Conservation (phyloP, 2,329 filamentous ascomycete genomes). For the Bipolaris cookei region DNA sequence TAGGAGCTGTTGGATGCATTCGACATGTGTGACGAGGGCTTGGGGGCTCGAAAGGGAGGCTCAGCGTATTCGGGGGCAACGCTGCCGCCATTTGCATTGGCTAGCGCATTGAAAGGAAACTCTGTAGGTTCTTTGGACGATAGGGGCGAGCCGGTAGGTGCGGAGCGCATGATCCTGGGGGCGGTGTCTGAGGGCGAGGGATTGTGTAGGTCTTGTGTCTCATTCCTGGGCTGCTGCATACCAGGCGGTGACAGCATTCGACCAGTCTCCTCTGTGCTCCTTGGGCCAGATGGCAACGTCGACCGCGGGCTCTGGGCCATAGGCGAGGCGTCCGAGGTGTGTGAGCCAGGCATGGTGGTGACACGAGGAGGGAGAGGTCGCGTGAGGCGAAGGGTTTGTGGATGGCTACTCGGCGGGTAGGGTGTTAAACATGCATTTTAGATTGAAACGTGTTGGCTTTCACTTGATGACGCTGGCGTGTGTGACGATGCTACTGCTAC, state of each 20-base stretch:
- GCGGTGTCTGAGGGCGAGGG: constrained; percentile 28
- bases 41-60: constrained; percentile 21
- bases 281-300: constrained; percentile 26
- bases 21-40: constrained; percentile 29
- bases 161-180: constrained; percentile 40
- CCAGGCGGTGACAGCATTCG: constrained; percentile 36
- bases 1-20: constrained; percentile 34
- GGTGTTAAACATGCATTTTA: constrained; percentile 24
- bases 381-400: constrained; percentile 15
- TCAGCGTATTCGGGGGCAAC: constrained; percentile 28
- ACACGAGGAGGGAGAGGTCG: constrained; percentile 1
- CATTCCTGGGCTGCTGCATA: constrained; percentile 26
- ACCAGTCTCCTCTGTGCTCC: constrained; percentile 25
- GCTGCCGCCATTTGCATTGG: constrained; percentile 24
- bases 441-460: constrained; percentile 12
- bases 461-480: constrained; percentile 10
- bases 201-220: constrained; percentile 24
- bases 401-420: constrained; percentile 13
- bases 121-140: constrained; percentile 39
- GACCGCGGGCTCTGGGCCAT: constrained; percentile 33
- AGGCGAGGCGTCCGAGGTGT: constrained; percentile 37
- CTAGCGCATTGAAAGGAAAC: constrained; percentile 45
- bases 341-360: constrained; percentile 36
- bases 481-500: neutral
- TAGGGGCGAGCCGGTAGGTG: constrained; percentile 39